A percentile compares a stretch with the other conserved stretches of the same genome.
Conservation (phyloP, 225 moss, liverwort and hornwort species). For the Marchantia polymorpha region DNA sequence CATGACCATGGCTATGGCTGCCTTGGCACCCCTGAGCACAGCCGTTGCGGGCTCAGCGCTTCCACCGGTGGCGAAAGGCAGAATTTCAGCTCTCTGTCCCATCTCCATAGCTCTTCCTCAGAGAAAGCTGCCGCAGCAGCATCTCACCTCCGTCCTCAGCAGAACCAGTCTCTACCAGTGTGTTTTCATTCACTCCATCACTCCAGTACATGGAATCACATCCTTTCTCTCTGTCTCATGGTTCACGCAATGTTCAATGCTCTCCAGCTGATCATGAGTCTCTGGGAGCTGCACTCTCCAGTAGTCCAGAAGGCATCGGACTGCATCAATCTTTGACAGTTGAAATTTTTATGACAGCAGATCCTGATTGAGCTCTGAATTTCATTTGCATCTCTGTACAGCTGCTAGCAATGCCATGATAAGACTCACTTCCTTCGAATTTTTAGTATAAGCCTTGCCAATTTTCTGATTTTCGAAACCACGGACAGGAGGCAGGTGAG, state of each 20-base stretch:
- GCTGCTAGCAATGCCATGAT: neutral
- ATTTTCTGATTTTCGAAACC: neutral
- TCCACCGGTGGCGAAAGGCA: neutral
- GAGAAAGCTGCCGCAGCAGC: neutral
- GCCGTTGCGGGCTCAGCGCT: neutral
- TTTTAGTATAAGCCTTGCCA: too few relatives aligned
- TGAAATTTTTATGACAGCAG: too few relatives aligned
- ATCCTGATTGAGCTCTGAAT: neutral
- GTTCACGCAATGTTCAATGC: neutral
- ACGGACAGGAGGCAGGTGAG: conserved; percentile 33
- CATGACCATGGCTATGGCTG: conserved; percentile 8
- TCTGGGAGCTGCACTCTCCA: neutral
- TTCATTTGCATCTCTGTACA: neutral
- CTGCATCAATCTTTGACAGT: neutral
- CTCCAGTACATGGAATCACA: neutral
- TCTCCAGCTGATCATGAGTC: neutral
- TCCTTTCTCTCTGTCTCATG: too few relatives aligned
- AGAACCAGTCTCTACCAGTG: neutral
- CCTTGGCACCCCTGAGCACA: neutral
- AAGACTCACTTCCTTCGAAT: neutral
- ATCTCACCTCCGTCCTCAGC: neutral
- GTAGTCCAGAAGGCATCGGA: neutral
- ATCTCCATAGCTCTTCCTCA: neutral
- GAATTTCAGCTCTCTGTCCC: neutral
- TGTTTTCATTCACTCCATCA: neutral